Evolutionary conservation across 768 basidiomycete species (phyloP).

Genomic region (Macrolepiota dolichaula): DNA sequence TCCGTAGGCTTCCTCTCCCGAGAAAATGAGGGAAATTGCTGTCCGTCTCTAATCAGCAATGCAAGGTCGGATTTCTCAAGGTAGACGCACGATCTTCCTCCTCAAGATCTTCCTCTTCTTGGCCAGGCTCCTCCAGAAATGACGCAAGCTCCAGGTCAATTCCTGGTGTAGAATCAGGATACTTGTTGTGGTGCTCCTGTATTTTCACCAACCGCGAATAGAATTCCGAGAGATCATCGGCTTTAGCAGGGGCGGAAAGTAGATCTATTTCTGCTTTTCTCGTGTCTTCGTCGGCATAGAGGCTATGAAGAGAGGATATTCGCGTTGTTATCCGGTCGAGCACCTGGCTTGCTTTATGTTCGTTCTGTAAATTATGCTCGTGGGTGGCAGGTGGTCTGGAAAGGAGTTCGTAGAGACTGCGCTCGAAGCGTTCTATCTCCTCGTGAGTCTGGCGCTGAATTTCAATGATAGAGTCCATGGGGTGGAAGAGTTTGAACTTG

Average conservation of each 20-base stretch:
- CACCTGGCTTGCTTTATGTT: slow-evolving; percentile 90
- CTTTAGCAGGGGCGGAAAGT: slow-evolving; percentile 55
- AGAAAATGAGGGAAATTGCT: slow-evolving; percentile 86
- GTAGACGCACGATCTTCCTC: slow-evolving; percentile 80
- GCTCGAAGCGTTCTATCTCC: slow-evolving; percentile 90
- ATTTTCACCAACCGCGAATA: slow-evolving; percentile 94
- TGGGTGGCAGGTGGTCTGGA: slow-evolving; percentile 63
- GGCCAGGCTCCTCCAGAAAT: slow-evolving; percentile 74
- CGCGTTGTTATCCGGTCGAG: slow-evolving; percentile 79
- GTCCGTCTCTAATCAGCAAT: slow-evolving; percentile 8
- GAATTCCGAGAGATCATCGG: slow-evolving; percentile 86
- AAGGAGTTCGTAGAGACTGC: slow-evolving; percentile 80
- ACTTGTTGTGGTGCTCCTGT: slow-evolving; percentile 94
- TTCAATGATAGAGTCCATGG: slow-evolving; percentile 93
- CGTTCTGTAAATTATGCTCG: slow-evolving; percentile 64
- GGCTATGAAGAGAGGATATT: slow-evolving; percentile 57
- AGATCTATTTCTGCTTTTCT: slow-evolving; percentile 65
- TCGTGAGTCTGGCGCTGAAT: slow-evolving; percentile 94
- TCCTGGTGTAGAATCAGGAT: slow-evolving; percentile 82
- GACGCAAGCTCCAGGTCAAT: slow-evolving; percentile 83
- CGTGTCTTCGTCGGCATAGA: slow-evolving; percentile 76
- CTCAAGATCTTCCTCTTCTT: slow-evolving; percentile 74
- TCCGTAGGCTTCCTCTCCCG: slow-evolving; percentile 94
- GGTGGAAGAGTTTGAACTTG: slow-evolving; percentile 12
- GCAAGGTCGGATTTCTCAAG: slow-evolving; percentile 1